Evolutionary conservation across 2,329 filamentous ascomycete genomes (phyloP).

Genomic region (Cercospora sp.): DNA sequence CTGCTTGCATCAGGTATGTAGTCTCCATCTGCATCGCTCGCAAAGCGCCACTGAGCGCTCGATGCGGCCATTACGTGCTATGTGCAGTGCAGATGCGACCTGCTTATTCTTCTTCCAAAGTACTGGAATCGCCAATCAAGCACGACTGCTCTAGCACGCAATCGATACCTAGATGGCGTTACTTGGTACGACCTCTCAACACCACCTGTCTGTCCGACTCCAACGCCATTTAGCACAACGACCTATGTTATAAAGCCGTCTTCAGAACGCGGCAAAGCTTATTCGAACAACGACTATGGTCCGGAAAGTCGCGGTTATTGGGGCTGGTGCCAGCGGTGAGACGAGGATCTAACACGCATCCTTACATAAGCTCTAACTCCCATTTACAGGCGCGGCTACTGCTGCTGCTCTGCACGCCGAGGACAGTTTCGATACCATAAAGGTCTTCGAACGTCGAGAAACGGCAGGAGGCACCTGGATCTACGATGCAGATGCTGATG

Average conservation of each 20-base stretch:
- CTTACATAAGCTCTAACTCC: background rate
- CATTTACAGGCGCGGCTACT: conserved; percentile 35
- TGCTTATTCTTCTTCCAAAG: background rate
- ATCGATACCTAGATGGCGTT: conserved; percentile 11
- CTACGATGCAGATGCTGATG: conserved; percentile 49
- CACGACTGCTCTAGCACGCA: conserved; percentile 4
- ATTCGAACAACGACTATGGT: conserved; percentile 33
- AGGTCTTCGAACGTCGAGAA: conserved; percentile 40
- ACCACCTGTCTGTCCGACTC: background rate
- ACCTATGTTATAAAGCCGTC: background rate
- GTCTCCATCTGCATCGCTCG: background rate
- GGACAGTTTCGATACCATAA: conserved; percentile 38
- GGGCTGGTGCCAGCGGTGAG: conserved; percentile 32
- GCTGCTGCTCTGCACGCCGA: conserved; percentile 41
- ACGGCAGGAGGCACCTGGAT: conserved; percentile 46
- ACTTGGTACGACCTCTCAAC: background rate
- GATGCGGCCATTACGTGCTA: background rate
- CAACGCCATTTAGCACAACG: background rate
- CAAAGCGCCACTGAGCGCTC: background rate
- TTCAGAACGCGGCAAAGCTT: background rate
- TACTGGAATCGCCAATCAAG: background rate
- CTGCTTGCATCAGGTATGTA: background rate
- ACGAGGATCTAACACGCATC: conserved; percentile 13
- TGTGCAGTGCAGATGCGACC: background rate
- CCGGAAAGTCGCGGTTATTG: conserved; percentile 35